A percentile compares a stretch with the other conserved stretches of the same genome.
These are phyloP conservation scores for Notholithocarpus densiflorus DNA, from an alignment of 306 rosid genomes.

Conservation along the genomic window DNA sequence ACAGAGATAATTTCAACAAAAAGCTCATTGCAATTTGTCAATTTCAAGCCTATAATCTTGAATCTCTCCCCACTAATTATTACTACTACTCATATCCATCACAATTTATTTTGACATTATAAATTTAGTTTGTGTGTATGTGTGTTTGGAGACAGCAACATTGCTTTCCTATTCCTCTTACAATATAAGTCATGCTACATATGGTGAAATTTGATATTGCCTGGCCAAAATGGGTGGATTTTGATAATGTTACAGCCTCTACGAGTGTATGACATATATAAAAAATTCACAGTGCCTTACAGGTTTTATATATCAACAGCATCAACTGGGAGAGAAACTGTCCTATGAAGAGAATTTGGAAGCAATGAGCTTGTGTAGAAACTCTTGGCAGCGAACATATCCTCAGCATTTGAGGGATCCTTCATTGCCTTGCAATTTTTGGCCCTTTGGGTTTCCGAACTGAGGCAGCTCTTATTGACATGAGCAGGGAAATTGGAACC, in stretches of 20 bases:
- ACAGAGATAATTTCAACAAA: neutral
- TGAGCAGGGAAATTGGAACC: slow-evolving; percentile 24
- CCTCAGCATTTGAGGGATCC: slow-evolving; percentile 32
- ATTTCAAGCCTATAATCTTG: neutral
- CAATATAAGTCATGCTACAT: neutral
- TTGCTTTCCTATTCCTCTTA: too few relatives aligned
- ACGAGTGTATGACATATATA: slow-evolving; percentile 31
- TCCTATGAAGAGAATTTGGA: slow-evolving; percentile 56
- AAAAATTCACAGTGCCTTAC: slow-evolving; percentile 36
- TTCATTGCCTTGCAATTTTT: slow-evolving; percentile 39
- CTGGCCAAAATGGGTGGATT: slow-evolving; percentile 13
- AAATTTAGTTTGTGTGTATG: neutral
- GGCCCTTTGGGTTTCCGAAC: slow-evolving; percentile 43
- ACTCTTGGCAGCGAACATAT: slow-evolving; percentile 29
- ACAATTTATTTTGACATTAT: neutral
- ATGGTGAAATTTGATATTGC: slow-evolving; percentile 5
- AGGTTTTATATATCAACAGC: slow-evolving; percentile 58
- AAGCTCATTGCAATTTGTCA: neutral
- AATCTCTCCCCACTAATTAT: neutral
- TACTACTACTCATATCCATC: neutral
- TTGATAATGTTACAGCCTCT: slow-evolving; percentile 27
- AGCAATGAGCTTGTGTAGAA: slow-evolving; percentile 41
- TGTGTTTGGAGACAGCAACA: too few relatives aligned
- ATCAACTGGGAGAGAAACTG: slow-evolving; percentile 80
- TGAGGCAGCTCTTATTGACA: slow-evolving; percentile 40